Percentiles rank a stretch among this genome's conserved stretches.
Conservation (phyloP, 495 filamentous ascomycete species). For the Tuber calosporum region DNA sequence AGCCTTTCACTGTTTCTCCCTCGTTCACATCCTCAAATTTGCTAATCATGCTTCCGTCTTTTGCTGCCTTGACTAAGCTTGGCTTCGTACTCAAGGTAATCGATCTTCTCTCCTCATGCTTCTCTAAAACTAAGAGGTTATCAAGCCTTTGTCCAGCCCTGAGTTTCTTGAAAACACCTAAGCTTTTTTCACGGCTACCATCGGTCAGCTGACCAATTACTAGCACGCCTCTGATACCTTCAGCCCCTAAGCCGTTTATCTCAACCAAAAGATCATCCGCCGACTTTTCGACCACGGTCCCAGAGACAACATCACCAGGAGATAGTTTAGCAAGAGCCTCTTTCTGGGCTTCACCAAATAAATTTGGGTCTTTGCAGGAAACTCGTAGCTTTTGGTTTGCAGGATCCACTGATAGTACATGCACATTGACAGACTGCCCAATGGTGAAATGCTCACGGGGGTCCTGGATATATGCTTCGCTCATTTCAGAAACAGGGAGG, state of each 20-base stretch:
- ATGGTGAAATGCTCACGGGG: slow-evolving; percentile 78
- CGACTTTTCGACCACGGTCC: slow-evolving; percentile 76
- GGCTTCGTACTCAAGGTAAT: slow-evolving; percentile 73
- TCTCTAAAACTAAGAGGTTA: slow-evolving; percentile 77
- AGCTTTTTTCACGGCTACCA: slow-evolving; percentile 65
- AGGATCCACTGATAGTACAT: slow-evolving; percentile 69
- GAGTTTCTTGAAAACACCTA: slow-evolving; percentile 65
- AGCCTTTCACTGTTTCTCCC: slow-evolving; percentile 65
- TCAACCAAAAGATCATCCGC: slow-evolving; percentile 71
- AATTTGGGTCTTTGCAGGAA: slow-evolving; percentile 82
- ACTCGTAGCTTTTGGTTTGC: slow-evolving; percentile 66
- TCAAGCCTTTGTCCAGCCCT: slow-evolving; percentile 70
- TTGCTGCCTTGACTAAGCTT: slow-evolving; percentile 66
- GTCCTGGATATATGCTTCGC: slow-evolving; percentile 86
- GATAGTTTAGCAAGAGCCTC: slow-evolving; percentile 63
- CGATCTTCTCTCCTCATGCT: slow-evolving; percentile 62
- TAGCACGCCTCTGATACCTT: slow-evolving; percentile 65
- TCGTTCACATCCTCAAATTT: slow-evolving; percentile 63
- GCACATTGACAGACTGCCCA: slow-evolving; percentile 85
- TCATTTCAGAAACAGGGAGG: slow-evolving; percentile 92
- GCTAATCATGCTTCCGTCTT: slow-evolving; percentile 56
- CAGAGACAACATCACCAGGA: slow-evolving; percentile 63
- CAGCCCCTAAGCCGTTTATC: slow-evolving; percentile 48
- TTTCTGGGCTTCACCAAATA: slow-evolving; percentile 67
- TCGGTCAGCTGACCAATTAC: slow-evolving; percentile 73